Base-by-base conservation (phyloP, 1,284 basidiomycete species). In the Boletus hoseneyae region DNA sequence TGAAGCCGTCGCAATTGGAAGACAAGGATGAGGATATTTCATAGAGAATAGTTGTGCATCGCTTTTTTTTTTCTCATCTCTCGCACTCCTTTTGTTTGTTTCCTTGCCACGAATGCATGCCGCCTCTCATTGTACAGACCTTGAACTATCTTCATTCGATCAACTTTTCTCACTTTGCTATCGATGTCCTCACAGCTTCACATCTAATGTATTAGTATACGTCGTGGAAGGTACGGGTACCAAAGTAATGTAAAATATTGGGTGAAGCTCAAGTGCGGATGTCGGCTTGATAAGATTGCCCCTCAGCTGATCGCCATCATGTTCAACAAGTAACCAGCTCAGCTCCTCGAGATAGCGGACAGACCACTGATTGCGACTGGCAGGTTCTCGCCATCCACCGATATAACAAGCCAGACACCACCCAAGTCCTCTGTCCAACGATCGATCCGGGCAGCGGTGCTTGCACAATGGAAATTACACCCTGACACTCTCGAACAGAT, bases 391-490 rank as follows among this genome's bases (percentile, higher is more conserved):
- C 80, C 89, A 16, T 85, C 92, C 53, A 85, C 87, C 32, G 96
- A 99, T 66, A 84, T 99, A 55, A 80, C 93, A 35, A 87, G 90
- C 21, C 93, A 95, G 60, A 95, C 93, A n/a, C 90, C 90, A 48
- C 81, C 97, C 57, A 99, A 99, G 72, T 88, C 93, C 27, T 97
- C 94, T 9, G 87, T 94, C 8, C 96, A 98, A 67, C 80, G 97
- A 64, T 81, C 83, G 55, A 94, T 98, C 68, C 85, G 97, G 45
- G 73, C 84, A 30, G 79, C 79, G 50, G 74, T 98, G 30, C 77
- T 96, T 47, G 80, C 86, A 30, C 93, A 97, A 65, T 90, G 93
- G 80, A 91, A 88, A 52, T 80, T 92, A 54, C 83, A 83, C 57
- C 79, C 79, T 42, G 90, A 89, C 56, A 82, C 83, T 2, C 74